Conservation (phyloP, 495 filamentous ascomycete species). For the Trichoderma asperelloides region DNA sequence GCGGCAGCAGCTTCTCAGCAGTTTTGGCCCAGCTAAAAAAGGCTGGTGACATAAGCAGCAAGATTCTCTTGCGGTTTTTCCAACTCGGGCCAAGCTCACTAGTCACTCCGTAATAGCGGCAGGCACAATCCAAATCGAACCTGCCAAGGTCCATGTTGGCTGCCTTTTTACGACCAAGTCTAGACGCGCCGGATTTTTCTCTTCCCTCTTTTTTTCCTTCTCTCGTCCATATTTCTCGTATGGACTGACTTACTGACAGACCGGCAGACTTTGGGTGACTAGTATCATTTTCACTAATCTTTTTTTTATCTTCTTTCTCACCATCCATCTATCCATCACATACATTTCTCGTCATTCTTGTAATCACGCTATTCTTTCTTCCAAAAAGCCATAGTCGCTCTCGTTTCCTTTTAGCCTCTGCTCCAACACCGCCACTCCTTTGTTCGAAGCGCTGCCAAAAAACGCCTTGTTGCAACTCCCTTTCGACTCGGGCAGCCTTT, state of each 20-base stretch:
- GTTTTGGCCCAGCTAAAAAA: conserved; percentile 13
- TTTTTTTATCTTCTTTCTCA: background rate
- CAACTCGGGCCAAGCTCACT: background rate
- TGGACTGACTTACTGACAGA: background rate
- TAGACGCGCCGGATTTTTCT: background rate
- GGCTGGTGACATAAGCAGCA: background rate
- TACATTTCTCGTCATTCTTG: background rate
- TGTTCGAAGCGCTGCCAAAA: background rate
- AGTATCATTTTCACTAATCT: background rate
- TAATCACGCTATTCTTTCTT: background rate
- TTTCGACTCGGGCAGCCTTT: background rate
- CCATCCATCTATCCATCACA: background rate
- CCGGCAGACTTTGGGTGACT: background rate
- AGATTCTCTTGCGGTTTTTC: background rate
- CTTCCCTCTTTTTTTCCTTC: background rate
- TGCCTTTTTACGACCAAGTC: background rate
- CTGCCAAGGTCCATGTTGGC: background rate
- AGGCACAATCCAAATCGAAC: background rate
- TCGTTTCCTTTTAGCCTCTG: background rate
- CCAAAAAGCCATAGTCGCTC: background rate
- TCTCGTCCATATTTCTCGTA: background rate
- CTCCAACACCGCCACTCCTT: conserved; percentile 2
- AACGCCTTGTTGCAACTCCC: background rate
- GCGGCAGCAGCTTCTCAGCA: too few relatives aligned
- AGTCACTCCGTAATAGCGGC: background rate